phyloP scores from a whole-genome alignment of 1,284 basidiomycete genomes.

The Mycocalia duriaeana region DNA sequence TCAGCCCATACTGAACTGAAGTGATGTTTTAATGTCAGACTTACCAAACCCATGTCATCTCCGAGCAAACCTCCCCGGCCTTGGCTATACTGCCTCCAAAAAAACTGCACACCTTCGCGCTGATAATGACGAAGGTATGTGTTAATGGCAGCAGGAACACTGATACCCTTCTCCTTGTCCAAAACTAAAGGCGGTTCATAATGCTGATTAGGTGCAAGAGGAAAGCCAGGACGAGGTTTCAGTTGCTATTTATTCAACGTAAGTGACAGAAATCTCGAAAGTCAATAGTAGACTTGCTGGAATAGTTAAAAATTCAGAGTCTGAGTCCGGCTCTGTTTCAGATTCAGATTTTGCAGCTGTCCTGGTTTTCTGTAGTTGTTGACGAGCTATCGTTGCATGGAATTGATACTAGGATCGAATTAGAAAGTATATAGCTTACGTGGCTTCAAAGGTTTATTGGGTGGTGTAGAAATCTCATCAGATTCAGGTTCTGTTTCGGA shows the following conservation, averaged over 20 bases:
- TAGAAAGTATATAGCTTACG: not conserved
- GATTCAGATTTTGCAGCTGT: constrained; percentile 16
- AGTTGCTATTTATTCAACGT: constrained; percentile 25
- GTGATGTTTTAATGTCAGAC: too few relatives aligned
- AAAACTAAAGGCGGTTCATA: constrained; percentile 40
- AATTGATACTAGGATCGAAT: not conserved
- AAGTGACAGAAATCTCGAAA: not conserved
- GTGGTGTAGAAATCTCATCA: constrained; percentile 1
- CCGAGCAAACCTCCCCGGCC: constrained; percentile 72
- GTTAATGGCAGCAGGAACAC: constrained; percentile 72
- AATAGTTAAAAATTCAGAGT: constrained; percentile 25
- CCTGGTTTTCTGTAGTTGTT: not conserved
- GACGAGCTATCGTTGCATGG: not conserved
- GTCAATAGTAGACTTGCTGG: not conserved
- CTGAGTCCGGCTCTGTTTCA: constrained; percentile 32
- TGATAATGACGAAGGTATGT: constrained; percentile 81
- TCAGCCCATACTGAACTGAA: too few relatives aligned
- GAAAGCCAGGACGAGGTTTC: constrained; percentile 49
- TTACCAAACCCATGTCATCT: constrained; percentile 86
- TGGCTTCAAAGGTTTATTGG: not conserved
- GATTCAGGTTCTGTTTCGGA: constrained; percentile 42
- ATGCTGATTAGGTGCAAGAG: constrained; percentile 38
- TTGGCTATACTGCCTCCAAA: constrained; percentile 63
- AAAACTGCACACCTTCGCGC: constrained; percentile 74
- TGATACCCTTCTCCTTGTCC: constrained; percentile 39